These are phyloP conservation scores for Dillenia turbinata DNA, from an alignment of 164 flowering plant species.

Conservation along the genomic window DNA sequence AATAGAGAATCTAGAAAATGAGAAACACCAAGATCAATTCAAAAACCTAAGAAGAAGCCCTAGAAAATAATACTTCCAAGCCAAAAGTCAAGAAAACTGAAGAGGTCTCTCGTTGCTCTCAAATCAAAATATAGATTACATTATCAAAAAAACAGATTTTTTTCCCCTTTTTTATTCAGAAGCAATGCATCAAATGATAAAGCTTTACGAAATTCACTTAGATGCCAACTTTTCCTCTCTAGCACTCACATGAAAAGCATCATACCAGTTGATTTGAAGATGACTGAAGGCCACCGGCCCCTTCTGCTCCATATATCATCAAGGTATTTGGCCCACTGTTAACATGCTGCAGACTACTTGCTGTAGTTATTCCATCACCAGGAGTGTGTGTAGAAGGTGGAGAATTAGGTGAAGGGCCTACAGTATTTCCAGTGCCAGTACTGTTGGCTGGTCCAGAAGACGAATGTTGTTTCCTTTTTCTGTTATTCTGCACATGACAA, in stretches of 20 bases:
- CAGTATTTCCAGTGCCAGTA: slow-evolving; percentile 78
- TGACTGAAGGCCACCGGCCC: slow-evolving; percentile 68
- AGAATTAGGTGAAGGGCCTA: slow-evolving; percentile 72
- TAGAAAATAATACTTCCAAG: too few relatives aligned
- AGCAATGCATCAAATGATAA: background rate
- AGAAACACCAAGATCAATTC: too few relatives aligned
- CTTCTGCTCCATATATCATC: slow-evolving; percentile 78
- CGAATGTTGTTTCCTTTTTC: slow-evolving; percentile 71
- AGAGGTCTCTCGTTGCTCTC: too few relatives aligned
- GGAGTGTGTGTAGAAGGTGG: slow-evolving; percentile 79
- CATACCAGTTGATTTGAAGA: slow-evolving; percentile 85
- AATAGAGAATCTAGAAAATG: too few relatives aligned
- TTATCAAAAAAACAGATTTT: too few relatives aligned
- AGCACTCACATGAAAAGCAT: too few relatives aligned
- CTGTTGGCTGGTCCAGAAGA: slow-evolving; percentile 88
- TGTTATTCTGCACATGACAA: slow-evolving; percentile 42
- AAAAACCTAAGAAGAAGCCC: too few relatives aligned
- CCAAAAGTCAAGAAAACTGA: too few relatives aligned
- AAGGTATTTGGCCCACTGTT: slow-evolving; percentile 50
- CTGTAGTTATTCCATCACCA: slow-evolving; percentile 61
- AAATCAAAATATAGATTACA: too few relatives aligned
- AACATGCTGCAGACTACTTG: slow-evolving; percentile 53
- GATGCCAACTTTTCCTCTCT: background rate
- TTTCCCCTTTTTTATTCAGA: too few relatives aligned
- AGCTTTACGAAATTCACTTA: background rate